Conservation (phyloP, 2,329 filamentous ascomycete species). For the Aspergillus costaricaensis region DNA sequence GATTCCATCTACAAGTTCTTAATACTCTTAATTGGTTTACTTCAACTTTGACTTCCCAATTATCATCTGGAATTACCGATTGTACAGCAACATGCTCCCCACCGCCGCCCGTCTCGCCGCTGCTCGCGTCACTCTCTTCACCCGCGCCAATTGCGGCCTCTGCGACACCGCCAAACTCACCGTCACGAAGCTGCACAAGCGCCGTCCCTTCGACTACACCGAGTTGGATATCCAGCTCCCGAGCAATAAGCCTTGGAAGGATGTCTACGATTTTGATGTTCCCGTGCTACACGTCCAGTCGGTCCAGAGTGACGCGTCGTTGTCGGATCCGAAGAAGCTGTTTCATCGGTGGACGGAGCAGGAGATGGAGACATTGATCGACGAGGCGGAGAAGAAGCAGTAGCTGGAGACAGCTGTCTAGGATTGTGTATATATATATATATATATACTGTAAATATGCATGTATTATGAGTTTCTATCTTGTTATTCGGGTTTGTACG, state of each 20-base stretch:
- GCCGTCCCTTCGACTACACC: conserved; percentile 56
- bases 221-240: conserved; percentile 62
- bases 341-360: conserved; percentile 64
- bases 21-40: neutral
- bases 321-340: conserved; percentile 62
- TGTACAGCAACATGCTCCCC: conserved; percentile 28
- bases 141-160: conserved; percentile 60
- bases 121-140: conserved; percentile 60
- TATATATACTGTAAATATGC: neutral
- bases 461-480: neutral
- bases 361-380: conserved; percentile 57
- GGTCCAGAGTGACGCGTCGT: conserved; percentile 48
- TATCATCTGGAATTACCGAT: neutral
- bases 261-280: conserved; percentile 65
- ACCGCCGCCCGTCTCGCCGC: conserved; percentile 33
- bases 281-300: conserved; percentile 63
- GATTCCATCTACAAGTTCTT: neutral
- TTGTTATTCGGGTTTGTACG: conserved; percentile 6
- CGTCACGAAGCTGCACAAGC: conserved; percentile 55
- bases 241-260: conserved; percentile 58
- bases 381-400: conserved; percentile 45
- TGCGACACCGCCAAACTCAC: conserved; percentile 63
- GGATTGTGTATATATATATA: neutral
- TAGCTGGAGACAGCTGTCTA: neutral
- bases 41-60: neutral